Evolutionary conservation across 441 rosid species (phyloP).

Genomic region (Populus hybrid): DNA sequence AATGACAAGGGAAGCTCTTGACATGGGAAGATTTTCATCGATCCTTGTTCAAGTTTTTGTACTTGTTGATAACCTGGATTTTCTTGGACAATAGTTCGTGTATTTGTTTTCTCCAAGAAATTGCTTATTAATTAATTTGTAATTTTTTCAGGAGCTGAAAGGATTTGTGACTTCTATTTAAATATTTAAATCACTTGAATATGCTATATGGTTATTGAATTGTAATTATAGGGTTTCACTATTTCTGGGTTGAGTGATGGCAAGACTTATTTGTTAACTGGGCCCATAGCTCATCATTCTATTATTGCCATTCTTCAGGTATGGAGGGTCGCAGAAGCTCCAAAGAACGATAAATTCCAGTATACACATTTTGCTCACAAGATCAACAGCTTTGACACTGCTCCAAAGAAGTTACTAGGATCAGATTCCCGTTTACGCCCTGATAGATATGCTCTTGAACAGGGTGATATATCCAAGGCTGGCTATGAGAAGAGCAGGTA

Average conservation of each 20-base stretch:
- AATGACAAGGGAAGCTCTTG: too few relatives aligned
- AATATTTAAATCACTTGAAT: too few relatives aligned
- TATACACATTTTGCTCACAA: slow-evolving; percentile 90
- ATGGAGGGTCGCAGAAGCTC: slow-evolving; percentile 80
- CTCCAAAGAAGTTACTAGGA: slow-evolving; percentile 78
- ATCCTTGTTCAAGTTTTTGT: too few relatives aligned
- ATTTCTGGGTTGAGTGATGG: background rate
- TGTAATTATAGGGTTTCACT: background rate
- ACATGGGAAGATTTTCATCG: too few relatives aligned
- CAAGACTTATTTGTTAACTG: background rate
- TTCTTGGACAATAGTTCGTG: background rate
- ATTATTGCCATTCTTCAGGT: slow-evolving; percentile 43
- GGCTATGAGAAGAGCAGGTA: slow-evolving; percentile 91
- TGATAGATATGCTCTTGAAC: slow-evolving; percentile 90
- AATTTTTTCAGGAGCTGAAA: too few relatives aligned
- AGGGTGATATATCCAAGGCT: slow-evolving; percentile 78
- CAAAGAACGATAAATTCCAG: slow-evolving; percentile 80
- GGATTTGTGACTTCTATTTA: too few relatives aligned
- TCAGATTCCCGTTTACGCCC: slow-evolving; percentile 96
- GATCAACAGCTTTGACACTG: slow-evolving; percentile 87
- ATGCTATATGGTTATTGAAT: background rate
- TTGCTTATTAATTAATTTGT: background rate
- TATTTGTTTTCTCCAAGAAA: too few relatives aligned
- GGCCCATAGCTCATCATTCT: background rate
- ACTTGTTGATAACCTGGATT: background rate